A percentile compares a stretch with the other conserved stretches of the same genome.
Evolutionary conservation across 345 rosid species (phyloP).

Genomic region (Carallia pectinifolia): DNA sequence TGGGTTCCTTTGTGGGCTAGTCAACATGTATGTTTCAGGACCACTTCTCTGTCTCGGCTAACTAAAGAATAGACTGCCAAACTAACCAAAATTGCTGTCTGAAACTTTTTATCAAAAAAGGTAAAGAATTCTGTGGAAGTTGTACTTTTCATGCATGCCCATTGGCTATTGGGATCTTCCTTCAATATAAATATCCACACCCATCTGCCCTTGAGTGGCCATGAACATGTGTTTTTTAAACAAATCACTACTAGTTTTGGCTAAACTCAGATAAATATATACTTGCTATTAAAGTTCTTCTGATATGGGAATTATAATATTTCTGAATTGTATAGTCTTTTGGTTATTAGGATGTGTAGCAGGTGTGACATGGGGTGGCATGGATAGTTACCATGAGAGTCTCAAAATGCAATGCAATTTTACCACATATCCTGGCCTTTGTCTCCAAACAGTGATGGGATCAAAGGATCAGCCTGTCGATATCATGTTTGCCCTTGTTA

Average conservation of each 20-base stretch:
- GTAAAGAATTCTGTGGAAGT: not conserved
- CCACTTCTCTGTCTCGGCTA: constrained; percentile 12
- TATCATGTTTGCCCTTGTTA: constrained; percentile 48
- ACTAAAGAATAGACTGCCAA: constrained; percentile 27
- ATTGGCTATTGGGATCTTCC: too few species aligned
- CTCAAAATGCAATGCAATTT: constrained; percentile 44
- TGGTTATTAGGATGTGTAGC: constrained; percentile 26
- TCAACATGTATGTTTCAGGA: constrained; percentile 9
- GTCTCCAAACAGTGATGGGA: constrained; percentile 43
- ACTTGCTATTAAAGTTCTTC: too few species aligned
- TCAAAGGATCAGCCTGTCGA: constrained; percentile 22
- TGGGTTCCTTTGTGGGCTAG: not conserved
- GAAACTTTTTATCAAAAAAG: not conserved
- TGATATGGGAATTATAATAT: too few species aligned
- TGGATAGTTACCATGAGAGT: constrained; percentile 27
- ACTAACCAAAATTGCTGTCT: constrained; percentile 17
- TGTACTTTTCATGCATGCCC: too few species aligned
- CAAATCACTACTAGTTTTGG: not conserved
- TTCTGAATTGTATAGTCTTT: constrained; percentile 6
- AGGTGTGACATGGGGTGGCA: constrained; percentile 16
- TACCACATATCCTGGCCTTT: constrained; percentile 58
- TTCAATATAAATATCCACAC: too few species aligned
- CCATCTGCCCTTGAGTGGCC: not conserved
- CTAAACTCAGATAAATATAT: too few species aligned
- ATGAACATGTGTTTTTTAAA: not conserved